Evolutionary conservation across 768 basidiomycete species (phyloP).

Genomic region (Floccularia luteovirens): DNA sequence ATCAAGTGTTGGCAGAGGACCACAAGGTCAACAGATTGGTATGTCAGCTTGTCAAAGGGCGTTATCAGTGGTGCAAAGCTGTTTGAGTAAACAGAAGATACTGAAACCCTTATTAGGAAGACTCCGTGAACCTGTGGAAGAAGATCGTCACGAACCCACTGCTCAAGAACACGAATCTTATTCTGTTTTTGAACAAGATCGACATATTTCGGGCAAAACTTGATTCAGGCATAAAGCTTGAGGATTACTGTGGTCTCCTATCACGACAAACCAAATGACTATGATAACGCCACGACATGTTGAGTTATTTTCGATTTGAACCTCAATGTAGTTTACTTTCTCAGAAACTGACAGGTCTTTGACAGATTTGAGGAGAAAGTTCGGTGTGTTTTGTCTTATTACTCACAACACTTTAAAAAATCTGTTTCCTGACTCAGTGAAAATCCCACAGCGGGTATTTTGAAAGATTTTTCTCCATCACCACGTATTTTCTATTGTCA

Average conservation of each 20-base stretch:
- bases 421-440: neutral
- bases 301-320: slow-evolving; percentile 15
- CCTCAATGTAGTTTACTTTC: slow-evolving; percentile 3
- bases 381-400: slow-evolving; percentile 22
- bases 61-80: no score
- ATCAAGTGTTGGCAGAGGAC: slow-evolving; percentile 65
- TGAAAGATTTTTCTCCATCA: slow-evolving; percentile 32
- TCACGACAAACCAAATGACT: slow-evolving; percentile 59
- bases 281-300: slow-evolving; percentile 66
- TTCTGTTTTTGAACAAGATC: slow-evolving; percentile 79
- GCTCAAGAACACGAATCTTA: slow-evolving; percentile 62
- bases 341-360: slow-evolving; percentile 4
- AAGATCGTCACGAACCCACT: slow-evolving; percentile 66
- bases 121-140: slow-evolving; percentile 72
- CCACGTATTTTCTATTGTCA: slow-evolving; percentile 56
- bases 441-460: slow-evolving; percentile 25
- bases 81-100: neutral
- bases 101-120: slow-evolving; percentile 39
- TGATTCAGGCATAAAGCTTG: slow-evolving; percentile 50
- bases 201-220: slow-evolving; percentile 68
- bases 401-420: slow-evolving; percentile 1
- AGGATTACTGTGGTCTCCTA: slow-evolving; percentile 70
- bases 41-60: slow-evolving; percentile 6
- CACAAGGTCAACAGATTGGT: slow-evolving; percentile 56
- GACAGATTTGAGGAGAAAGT: slow-evolving; percentile 35